A percentile compares a stretch with the other conserved stretches of the same genome.
Conservation (phyloP, 768 basidiomycete species). For the Paxillus rubicundulus region DNA sequence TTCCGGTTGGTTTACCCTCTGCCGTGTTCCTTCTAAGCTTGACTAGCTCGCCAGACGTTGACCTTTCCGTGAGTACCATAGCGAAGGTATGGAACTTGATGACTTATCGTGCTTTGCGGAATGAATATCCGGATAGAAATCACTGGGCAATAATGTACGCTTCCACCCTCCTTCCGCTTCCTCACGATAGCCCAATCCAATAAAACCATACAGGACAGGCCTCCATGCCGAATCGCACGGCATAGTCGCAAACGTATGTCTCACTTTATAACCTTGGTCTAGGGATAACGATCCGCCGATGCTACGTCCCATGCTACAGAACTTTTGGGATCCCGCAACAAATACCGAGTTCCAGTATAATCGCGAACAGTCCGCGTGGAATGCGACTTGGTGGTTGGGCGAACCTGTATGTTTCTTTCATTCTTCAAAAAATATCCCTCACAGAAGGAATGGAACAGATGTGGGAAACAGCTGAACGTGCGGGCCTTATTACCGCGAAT, state of each 20-base stretch:
- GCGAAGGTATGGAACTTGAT: background rate
- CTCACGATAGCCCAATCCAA: background rate
- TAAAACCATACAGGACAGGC: constrained; percentile 66
- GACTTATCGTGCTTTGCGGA: background rate
- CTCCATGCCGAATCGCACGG: constrained; percentile 88
- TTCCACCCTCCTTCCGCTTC: background rate
- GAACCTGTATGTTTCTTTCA: constrained; percentile 67
- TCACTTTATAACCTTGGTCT: background rate
- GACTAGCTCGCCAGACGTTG: constrained; percentile 52
- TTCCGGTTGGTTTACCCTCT: constrained; percentile 57
- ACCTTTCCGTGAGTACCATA: constrained; percentile 77
- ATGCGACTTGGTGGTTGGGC: constrained; percentile 81
- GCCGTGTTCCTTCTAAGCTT: constrained; percentile 2
- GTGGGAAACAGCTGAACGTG: constrained; percentile 84
- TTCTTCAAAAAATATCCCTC: background rate
- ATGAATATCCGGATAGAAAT: constrained; percentile 49
- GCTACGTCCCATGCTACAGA: constrained; percentile 39
- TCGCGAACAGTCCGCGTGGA: constrained; percentile 56
- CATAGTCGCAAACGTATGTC: constrained; percentile 79
- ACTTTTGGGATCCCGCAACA: constrained; percentile 79
- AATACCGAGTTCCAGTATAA: constrained; percentile 72
- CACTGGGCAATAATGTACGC: constrained; percentile 85
- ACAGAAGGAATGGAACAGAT: constrained; percentile 48
- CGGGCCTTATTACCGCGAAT: constrained; percentile 75
- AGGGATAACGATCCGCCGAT: background rate